A percentile compares a stretch with the other conserved stretches of the same genome.
phyloP scores from a whole-genome alignment of 345 rosid genomes.

The Syzygium jambos region DNA sequence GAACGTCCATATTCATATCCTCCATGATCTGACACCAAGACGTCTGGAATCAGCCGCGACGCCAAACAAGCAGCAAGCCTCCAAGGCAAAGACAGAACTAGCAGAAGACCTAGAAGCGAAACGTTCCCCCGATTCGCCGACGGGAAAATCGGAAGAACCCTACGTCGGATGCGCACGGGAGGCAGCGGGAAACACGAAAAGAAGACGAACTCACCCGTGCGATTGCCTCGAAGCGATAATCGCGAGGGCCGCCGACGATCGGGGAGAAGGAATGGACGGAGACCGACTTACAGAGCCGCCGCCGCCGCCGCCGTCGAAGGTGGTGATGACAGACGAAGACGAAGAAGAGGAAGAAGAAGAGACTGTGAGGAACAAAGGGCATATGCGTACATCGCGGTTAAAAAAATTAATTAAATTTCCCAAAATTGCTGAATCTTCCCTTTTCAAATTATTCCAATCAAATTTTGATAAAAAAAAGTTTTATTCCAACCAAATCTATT shows the following conservation, averaged over 20 bases:
- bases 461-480: neutral
- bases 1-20: slow-evolving; percentile 59
- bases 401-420: neutral
- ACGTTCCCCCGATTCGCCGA: neutral
- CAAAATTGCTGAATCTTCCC: neutral
- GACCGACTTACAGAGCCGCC: neutral
- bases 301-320: neutral
- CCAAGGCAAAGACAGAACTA: neutral
- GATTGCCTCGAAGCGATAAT: neutral
- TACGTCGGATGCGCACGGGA: neutral
- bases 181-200: neutral
- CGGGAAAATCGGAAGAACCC: neutral
- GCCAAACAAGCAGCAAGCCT: neutral
- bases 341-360: neutral
- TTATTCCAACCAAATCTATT: neutral
- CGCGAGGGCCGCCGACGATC: neutral
- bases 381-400: too few relatives aligned
- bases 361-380: neutral
- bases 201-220: neutral
- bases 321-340: neutral
- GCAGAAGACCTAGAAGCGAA: neutral
- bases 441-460: neutral
- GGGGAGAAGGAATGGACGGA: neutral
- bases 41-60: neutral
- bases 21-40: slow-evolving; percentile 41